These are phyloP conservation scores for Pseudogymnoascus sp. DNA, from an alignment of 2,329 filamentous ascomycete genomes.

Conservation along the genomic window DNA sequence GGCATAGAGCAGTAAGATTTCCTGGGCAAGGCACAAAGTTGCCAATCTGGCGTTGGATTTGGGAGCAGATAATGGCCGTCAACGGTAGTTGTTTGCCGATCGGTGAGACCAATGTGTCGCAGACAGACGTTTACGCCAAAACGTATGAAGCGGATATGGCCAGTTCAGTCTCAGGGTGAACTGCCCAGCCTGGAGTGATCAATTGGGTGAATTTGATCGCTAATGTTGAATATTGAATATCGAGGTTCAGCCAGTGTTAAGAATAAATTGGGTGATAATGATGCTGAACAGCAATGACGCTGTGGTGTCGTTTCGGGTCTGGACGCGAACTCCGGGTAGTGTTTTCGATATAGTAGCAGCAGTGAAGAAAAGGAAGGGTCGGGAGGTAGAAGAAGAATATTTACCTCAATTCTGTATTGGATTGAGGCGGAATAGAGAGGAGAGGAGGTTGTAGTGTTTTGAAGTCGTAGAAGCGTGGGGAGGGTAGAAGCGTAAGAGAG, in stretches of 20 bases:
- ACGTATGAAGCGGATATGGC: background rate
- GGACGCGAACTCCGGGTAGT: background rate
- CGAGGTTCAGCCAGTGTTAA: background rate
- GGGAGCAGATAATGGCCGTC: background rate
- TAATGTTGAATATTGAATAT: background rate
- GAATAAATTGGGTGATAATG: conserved; percentile 8
- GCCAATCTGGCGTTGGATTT: conserved; percentile 6
- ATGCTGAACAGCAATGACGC: conserved; percentile 2
- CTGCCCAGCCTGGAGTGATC: background rate
- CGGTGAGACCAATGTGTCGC: conserved; percentile 4
- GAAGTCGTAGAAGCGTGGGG: background rate
- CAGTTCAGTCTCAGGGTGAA: background rate
- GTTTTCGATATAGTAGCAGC: background rate
- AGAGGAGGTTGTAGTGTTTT: background rate
- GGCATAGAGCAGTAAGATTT: conserved; percentile 55
- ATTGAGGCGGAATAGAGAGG: background rate
- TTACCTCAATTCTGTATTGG: background rate
- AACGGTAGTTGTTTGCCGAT: background rate
- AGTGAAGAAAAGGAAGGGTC: background rate
- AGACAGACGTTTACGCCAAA: background rate
- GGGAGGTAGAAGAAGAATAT: background rate
- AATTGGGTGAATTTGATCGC: background rate
- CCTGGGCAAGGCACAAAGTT: background rate
- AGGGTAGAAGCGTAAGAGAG: background rate
- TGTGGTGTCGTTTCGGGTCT: conserved; percentile 2